Conservation (phyloP, 257 asterid species). For the Primulina huaijiensis region DNA sequence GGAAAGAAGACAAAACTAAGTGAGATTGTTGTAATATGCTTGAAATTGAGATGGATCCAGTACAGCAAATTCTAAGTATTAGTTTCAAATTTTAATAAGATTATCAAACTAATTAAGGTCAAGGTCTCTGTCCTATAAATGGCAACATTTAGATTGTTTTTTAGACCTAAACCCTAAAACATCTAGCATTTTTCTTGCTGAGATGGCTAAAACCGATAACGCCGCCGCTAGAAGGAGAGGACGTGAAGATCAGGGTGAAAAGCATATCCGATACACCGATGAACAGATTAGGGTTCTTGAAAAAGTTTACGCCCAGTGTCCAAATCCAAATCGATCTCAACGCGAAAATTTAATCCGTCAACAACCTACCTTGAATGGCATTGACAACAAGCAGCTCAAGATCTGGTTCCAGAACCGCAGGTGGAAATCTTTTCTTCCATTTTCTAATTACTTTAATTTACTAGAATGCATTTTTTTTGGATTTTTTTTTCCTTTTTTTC, state of each 20-base stretch:
- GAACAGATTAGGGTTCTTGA: conserved; percentile 48
- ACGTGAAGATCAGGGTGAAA: conserved; percentile 30
- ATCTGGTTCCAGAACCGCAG: conserved; percentile 68
- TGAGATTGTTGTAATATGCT: too few relatives aligned
- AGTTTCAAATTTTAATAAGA: neutral
- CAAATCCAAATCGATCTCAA: conserved; percentile 35
- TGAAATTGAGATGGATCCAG: too few relatives aligned
- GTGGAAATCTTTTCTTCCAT: conserved; percentile 21
- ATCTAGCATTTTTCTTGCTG: neutral
- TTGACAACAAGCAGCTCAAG: conserved; percentile 39
- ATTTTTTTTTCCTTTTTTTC: neutral
- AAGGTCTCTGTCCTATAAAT: neutral
- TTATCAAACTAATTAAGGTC: neutral
- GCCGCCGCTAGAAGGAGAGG: conserved; percentile 23
- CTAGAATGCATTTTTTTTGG: too few relatives aligned
- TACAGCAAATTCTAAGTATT: too few relatives aligned
- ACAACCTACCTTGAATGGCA: conserved; percentile 27
- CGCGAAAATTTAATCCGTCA: conserved; percentile 33
- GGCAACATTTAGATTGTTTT: neutral
- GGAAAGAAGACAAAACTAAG: too few relatives aligned
- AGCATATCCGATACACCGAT: conserved; percentile 37
- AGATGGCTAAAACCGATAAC: conserved; percentile 19
- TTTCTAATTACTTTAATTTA: neutral
- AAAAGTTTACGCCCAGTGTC: conserved; percentile 34
- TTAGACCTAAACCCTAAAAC: too few relatives aligned